Conservation (phyloP, 129 eudicot genomes). For the Mikania micrantha region DNA sequence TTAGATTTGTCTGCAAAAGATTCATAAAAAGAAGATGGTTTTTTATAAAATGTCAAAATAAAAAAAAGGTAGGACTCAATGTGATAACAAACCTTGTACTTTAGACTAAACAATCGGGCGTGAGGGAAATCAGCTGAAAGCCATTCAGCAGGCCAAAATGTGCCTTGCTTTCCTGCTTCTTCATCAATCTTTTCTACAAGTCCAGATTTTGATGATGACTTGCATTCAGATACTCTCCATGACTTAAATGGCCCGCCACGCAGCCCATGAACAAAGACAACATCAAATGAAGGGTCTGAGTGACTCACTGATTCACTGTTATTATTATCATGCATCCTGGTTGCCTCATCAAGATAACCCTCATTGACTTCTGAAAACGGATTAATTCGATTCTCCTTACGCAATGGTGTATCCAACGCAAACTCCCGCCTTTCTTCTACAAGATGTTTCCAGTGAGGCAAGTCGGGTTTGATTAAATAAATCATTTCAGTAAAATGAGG, state of each 20-base stretch:
- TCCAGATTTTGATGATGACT: conserved; percentile 89
- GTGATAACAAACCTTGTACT: conserved; percentile 75
- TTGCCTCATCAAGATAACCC: conserved; percentile 35
- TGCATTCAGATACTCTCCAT: conserved; percentile 86
- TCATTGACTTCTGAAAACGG: conserved; percentile 19
- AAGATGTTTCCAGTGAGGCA: conserved; percentile 79
- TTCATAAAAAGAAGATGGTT: not conserved
- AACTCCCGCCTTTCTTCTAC: conserved; percentile 18
- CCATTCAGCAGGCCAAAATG: conserved; percentile 99
- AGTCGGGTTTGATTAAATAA: conserved; percentile 71
- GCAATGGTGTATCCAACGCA: not conserved
- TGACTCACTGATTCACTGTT: conserved; percentile 21
- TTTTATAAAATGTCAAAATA: not conserved
- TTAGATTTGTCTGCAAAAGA: conserved; percentile 80
- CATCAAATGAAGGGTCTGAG: conserved; percentile 54
- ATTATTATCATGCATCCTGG: conserved; percentile 17
- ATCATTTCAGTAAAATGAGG: conserved; percentile 81
- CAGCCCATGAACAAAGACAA: conserved; percentile 86
- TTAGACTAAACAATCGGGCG: conserved; percentile 89
- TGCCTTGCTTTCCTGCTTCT: conserved; percentile 97
- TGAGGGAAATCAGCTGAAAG: conserved; percentile 86
- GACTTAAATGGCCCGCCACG: conserved; percentile 94
- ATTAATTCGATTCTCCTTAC: conserved; percentile 18
- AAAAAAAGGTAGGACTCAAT: not conserved
- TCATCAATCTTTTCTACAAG: conserved; percentile 95